These are phyloP conservation scores for Rhizopogon vinicolor DNA, from an alignment of 768 basidiomycete species.

Conservation along the genomic window DNA sequence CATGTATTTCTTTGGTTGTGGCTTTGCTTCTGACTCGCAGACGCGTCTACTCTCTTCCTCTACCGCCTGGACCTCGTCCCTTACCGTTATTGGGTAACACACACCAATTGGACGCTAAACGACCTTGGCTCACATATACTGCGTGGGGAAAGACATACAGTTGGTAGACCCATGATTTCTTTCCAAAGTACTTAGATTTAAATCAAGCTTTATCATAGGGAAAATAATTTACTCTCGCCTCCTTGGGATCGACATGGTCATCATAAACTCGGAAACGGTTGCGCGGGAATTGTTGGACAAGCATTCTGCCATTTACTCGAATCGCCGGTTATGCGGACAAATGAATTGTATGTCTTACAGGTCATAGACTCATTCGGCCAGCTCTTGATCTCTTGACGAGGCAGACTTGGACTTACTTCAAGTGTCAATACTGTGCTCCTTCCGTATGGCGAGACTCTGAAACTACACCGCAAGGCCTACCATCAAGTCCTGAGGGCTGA, in stretches of 20 bases:
- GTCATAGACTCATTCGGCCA: background rate
- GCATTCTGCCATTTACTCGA: background rate
- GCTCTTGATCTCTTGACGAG: too few relatives aligned
- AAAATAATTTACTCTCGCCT: background rate
- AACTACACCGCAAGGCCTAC: background rate
- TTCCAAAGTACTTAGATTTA: background rate
- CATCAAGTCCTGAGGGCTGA: background rate
- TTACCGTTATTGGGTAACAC: too few relatives aligned
- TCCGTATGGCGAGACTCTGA: too few relatives aligned
- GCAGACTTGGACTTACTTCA: slow-evolving; percentile 5
- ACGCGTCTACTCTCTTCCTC: too few relatives aligned
- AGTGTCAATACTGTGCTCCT: background rate
- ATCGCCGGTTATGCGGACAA: background rate
- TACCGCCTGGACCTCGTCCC: too few relatives aligned
- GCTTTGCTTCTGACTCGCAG: too few relatives aligned
- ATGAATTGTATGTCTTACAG: background rate
- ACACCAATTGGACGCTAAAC: too few relatives aligned
- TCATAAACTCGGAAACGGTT: slow-evolving; percentile 1
- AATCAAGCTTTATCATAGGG: background rate
- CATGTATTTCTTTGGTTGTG: too few relatives aligned
- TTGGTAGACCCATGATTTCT: background rate
- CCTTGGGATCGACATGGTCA: background rate
- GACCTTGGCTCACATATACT: slow-evolving; percentile 7
- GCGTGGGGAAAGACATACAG: slow-evolving; percentile 18
- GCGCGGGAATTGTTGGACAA: background rate